Evolutionary conservation across 495 filamentous ascomycete species (phyloP), one percentile per base, ranked within the genome.

Genomic region (Xylaria nigripes): DNA sequence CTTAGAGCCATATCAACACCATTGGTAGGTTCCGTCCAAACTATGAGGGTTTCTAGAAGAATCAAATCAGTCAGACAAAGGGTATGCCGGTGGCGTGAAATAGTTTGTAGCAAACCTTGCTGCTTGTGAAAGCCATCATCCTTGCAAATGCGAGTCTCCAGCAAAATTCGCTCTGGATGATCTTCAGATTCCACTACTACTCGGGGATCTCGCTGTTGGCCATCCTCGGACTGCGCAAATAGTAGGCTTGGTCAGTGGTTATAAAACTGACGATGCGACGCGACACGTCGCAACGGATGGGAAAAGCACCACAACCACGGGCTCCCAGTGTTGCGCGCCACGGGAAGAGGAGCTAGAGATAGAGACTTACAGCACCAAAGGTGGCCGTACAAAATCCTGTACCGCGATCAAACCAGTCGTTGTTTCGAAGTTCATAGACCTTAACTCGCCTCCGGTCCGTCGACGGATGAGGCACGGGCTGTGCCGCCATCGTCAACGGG

Each of bases 111-210:
- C 71, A 63, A 76, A 92, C 90, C 90, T 85, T 97, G 93, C 65
- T 98, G 93, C 71, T 96, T 96, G 71, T 96, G 90, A 71, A 97
- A 97, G 38, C 86, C 88, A 81, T 96, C 93, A 56, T 96, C 90
- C 67, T 90, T 95, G 54, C 82, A 81, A 53, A 98, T 95, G 63
- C 81, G 89, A 25, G 87, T 95, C 70, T 96, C 87, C 49, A 98
- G 74, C 24, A 98, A 76, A 46, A 87, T 78, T 44, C 93, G 83
- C 27, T 86, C 79, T 21, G 88, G 85, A 43, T 91, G 78, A 65
- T 98, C 93, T 75, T 98, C 93, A 25, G 93, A 95, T 61, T 94
- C 85, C 57, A 98, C 93, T 54, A 84, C 79, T 58, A 98, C 91
- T 60, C 86, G 84, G 44, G 89, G 86, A 64, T 95, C 89, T 70